Conservation (phyloP, 768 basidiomycete genomes). For the Amanita pseudoporphyria region DNA sequence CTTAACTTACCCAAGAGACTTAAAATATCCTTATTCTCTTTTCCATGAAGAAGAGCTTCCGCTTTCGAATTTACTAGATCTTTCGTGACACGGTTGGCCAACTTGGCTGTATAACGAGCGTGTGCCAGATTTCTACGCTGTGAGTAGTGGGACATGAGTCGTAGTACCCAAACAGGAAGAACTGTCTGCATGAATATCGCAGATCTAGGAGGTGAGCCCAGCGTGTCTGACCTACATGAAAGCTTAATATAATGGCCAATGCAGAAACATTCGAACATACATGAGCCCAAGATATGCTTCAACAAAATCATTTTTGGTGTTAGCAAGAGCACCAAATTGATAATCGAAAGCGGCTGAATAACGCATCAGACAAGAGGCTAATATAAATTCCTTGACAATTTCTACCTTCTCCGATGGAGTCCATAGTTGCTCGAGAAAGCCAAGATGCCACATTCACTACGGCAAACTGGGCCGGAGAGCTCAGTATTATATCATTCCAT, state of each 20-base stretch:
- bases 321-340: constrained; percentile 42
- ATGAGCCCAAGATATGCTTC: constrained; percentile 45
- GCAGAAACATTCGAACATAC: constrained; percentile 16
- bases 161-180: constrained; percentile 36
- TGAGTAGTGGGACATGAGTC: constrained; percentile 36
- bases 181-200: constrained; percentile 40
- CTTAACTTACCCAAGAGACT: constrained; percentile 38
- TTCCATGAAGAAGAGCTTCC: constrained; percentile 37
- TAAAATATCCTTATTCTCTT: constrained; percentile 42
- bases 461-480: constrained; percentile 26
- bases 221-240: constrained; percentile 32
- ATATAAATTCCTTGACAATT: neutral
- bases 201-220: constrained; percentile 35
- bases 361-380: neutral
- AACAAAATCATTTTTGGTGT: constrained; percentile 42
- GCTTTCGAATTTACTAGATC: constrained; percentile 38
- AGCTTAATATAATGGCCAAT: neutral
- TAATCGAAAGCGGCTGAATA: constrained; percentile 42
- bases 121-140: constrained; percentile 34
- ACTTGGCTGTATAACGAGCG: constrained; percentile 32
- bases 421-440: constrained; percentile 40
- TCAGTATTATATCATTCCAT: constrained; percentile 43
- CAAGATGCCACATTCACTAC: constrained; percentile 41
- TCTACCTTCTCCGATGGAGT: constrained; percentile 41
- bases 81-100: constrained; percentile 36